A percentile compares a stretch with the other conserved stretches of the same genome.
Evolutionary conservation across 2,329 filamentous ascomycete species (phyloP).

Genomic region (Botryosphaeria agaves): DNA sequence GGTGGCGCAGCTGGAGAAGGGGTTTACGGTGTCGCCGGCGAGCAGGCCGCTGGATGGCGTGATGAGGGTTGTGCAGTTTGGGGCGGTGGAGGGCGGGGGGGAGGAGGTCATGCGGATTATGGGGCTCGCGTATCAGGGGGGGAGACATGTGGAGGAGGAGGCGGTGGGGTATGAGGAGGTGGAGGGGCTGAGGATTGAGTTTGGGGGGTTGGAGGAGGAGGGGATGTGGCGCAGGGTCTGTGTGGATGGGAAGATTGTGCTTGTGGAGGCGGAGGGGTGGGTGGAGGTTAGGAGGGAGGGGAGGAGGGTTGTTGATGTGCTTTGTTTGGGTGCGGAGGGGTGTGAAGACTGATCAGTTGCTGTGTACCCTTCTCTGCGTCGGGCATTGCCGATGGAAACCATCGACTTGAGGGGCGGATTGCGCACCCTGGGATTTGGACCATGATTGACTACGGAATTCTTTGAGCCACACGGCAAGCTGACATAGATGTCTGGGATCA

Average conservation of each 20-base stretch:
- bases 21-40: conserved; percentile 64
- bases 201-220: conserved; percentile 41
- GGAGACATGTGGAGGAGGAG: conserved; percentile 35
- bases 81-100: conserved; percentile 34
- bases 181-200: conserved; percentile 47
- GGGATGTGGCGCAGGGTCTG: conserved; percentile 69
- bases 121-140: conserved; percentile 41
- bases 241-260: conserved; percentile 79
- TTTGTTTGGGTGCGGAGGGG: conserved; percentile 7
- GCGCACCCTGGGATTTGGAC: too few species aligned
- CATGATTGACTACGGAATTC: too few species aligned
- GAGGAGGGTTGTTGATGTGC: conserved; percentile 20
- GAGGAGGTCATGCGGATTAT: conserved; percentile 62
- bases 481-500: too few species aligned
- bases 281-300: conserved; percentile 43
- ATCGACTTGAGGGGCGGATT: too few species aligned
- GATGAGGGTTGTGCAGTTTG: conserved; percentile 60
- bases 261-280: conserved; percentile 51
- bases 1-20: conserved; percentile 66
- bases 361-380: too few species aligned
- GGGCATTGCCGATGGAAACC: too few species aligned
- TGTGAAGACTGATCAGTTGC: too few species aligned
- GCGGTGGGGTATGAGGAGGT: conserved; percentile 55
- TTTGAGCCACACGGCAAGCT: too few species aligned
- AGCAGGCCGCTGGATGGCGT: conserved; percentile 53